Evolutionary conservation across 257 asterid genomes (phyloP).

Genomic region (Ehretia macrophylla): DNA sequence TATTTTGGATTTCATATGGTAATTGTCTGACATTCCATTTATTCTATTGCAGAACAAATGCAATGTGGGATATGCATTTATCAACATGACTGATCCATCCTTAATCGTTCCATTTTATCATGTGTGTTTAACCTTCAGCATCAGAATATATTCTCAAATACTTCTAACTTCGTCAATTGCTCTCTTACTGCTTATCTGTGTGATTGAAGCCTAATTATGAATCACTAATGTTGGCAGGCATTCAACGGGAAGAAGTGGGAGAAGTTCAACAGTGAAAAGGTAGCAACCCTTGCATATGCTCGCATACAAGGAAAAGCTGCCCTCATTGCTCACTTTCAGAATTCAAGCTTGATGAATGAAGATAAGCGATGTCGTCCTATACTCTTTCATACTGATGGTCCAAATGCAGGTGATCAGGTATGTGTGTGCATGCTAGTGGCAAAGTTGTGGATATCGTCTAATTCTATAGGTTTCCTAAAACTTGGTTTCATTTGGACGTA

Average conservation of each 20-base stretch:
- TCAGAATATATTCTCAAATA: not conserved
- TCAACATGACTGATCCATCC: conserved; percentile 92
- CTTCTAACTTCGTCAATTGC: no score
- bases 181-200: not conserved
- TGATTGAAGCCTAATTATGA: not conserved
- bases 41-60: conserved; percentile 85
- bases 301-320: conserved; percentile 98
- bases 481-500: no score
- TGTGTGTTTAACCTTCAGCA: conserved; percentile 29
- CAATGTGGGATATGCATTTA: conserved; percentile 98
- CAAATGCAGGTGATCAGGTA: conserved; percentile 99
- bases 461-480: no score
- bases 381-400: conserved; percentile 97
- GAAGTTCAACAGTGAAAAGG: conserved; percentile 96
- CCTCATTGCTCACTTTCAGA: conserved; percentile 95
- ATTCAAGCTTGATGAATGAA: conserved; percentile 98
- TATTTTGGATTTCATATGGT: not conserved
- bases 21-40: not conserved
- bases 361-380: conserved; percentile 99
- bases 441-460: not conserved
- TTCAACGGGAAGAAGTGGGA: conserved; percentile 99
- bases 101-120: conserved; percentile 79
- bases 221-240: conserved; percentile 40
- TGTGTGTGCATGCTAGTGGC: conserved; percentile 2
- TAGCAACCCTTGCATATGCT: conserved; percentile 96